phyloP scores from a whole-genome alignment of 345 rosid genomes.

The Trapa incisa region DNA sequence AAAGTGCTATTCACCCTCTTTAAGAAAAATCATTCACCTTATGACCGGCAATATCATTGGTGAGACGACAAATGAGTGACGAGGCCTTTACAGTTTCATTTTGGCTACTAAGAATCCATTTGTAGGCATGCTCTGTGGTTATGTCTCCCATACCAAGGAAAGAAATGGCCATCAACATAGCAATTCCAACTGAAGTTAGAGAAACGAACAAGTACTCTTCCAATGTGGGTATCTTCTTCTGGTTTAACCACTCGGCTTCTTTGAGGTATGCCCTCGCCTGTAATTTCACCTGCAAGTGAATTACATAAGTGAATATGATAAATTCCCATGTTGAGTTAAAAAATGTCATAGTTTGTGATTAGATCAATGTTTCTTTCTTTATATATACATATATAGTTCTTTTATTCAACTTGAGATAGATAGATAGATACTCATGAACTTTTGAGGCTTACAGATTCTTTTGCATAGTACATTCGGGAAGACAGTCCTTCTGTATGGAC shows the following conservation, averaged over 20 bases:
- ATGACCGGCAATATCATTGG: constrained; percentile 17
- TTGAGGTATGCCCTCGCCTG: constrained; percentile 9
- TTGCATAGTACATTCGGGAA: constrained; percentile 12
- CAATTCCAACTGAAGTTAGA: constrained; percentile 3
- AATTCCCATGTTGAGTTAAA: too few species aligned
- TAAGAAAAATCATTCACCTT: background rate
- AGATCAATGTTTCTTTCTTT: too few species aligned
- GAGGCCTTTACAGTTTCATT: constrained; percentile 15
- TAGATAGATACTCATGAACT: too few species aligned
- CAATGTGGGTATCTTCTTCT: constrained; percentile 8
- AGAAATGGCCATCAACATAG: constrained; percentile 10
- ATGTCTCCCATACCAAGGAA: constrained; percentile 19
- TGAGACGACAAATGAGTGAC: constrained; percentile 12
- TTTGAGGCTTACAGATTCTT: constrained; percentile 12
- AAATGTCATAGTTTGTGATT: too few species aligned
- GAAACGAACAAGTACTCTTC: constrained; percentile 23
- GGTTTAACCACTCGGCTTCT: constrained; percentile 22
- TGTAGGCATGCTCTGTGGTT: constrained; percentile 10
- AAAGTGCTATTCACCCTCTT: too few species aligned
- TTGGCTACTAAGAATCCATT: constrained; percentile 11
- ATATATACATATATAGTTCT: too few species aligned
- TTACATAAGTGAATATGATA: too few species aligned
- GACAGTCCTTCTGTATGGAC: constrained; percentile 4
- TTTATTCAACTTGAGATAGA: too few species aligned
- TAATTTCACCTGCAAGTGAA: constrained; percentile 6